Evolutionary conservation across 345 rosid genomes (phyloP), one percentile per base, ranked within the genome.

Genomic region (Pistacia vera): DNA sequence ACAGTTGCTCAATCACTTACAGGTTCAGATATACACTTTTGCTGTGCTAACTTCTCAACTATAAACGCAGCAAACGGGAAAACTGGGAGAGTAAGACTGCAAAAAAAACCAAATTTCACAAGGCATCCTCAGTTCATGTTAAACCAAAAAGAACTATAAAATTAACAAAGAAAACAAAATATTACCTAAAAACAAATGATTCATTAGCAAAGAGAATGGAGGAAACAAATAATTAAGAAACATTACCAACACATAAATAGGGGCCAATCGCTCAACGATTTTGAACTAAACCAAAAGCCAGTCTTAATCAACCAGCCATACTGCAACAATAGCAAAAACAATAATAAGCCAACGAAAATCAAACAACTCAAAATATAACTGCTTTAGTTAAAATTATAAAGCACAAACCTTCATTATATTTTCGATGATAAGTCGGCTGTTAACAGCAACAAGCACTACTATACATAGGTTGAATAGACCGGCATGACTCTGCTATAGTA

Each of bases 371-470:
- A 77, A 78, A 25, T 56, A 8, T 35, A 52, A 28, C 16, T 28
- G 11, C 22, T 63, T 33, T 28, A 46, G 77, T 55, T 20, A 0
- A 22, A 22, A 48, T n/a, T 60, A 35, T 33, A 38, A n/a, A 11
- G 41, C 11, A 78, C 83, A 17, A 78, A 92, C 99, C 98, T 90
- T 96, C 98, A 94, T 94, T 48, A 96, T 61, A 73, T 96, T 96
- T 79, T 87, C 99, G 46, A 96, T 96, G 84, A 94, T 96, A 74
- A 96, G 98, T 81, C 99, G 83, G 88, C 98, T 85, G 90, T 96
- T 96, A 13, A 96, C 98, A 25, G 99, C 99, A 74, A 96, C 81
- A 74, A 96, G 97, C 80, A 96, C 98, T 60, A 96, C 99, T 83
- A 96, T 86, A 80, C 99, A 94, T 3, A 96, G 91, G 82, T 96